These are phyloP conservation scores for Nemophila menziesii DNA, from an alignment of 257 asterid genomes.

Conservation along the genomic window DNA sequence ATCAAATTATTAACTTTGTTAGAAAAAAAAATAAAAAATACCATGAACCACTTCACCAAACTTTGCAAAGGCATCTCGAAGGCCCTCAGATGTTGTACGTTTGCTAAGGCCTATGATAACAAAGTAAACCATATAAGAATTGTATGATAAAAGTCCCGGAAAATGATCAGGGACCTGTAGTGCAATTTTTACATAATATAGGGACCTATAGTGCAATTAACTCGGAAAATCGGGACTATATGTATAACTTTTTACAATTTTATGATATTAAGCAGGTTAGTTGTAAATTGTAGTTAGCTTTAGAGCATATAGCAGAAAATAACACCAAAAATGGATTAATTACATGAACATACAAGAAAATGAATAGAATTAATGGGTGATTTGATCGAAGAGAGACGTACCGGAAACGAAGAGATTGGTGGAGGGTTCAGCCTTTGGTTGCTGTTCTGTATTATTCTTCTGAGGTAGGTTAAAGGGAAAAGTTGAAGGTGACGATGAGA, in stretches of 20 bases:
- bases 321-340: too few relatives aligned
- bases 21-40: conserved; percentile 12
- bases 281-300: too few relatives aligned
- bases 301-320: neutral
- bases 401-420: conserved; percentile 79
- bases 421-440: conserved; percentile 69
- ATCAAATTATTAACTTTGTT: neutral
- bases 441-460: conserved; percentile 34
- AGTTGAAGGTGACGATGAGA: conserved; percentile 23
- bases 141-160: neutral
- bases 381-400: conserved; percentile 1
- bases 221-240: too few relatives aligned
- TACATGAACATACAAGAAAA: neutral
- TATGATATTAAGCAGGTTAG: too few relatives aligned
- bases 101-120: conserved; percentile 66
- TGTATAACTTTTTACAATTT: too few relatives aligned
- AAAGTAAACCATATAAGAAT: conserved; percentile 4
- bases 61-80: conserved; percentile 54
- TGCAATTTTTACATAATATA: neutral
- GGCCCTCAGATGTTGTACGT: conserved; percentile 77
- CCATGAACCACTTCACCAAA: conserved; percentile 67
- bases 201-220: too few relatives aligned
- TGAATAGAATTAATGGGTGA: neutral
- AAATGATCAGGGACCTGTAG: neutral
- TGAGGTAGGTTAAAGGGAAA: conserved; percentile 38